phyloP scores from a whole-genome alignment of 441 rosid species.

The Brassica balearica region DNA sequence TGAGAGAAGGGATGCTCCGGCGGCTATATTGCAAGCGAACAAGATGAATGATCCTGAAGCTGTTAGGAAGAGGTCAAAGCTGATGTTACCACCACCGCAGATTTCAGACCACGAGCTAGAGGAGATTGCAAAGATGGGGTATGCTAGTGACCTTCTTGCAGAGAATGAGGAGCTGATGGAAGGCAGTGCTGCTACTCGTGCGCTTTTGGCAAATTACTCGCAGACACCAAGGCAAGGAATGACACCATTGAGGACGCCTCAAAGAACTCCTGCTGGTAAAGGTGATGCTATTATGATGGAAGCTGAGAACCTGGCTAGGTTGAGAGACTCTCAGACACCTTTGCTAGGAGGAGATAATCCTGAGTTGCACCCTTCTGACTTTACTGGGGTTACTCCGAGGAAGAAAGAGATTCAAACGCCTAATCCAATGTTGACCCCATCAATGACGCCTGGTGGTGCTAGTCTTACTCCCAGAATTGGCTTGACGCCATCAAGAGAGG shows the following conservation, averaged over 20 bases:
- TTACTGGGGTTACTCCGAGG: conserved; percentile 97
- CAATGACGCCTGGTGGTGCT: conserved; percentile 77
- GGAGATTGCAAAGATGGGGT: conserved; percentile 98
- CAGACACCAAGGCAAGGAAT: conserved; percentile 88
- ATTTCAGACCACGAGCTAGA: conserved; percentile 94
- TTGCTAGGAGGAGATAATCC: conserved; percentile 97
- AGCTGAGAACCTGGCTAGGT: conserved; percentile 92
- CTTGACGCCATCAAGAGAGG: conserved; percentile 93
- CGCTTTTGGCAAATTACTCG: conserved; percentile 94
- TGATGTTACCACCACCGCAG: conserved; percentile 98
- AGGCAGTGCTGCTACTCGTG: conserved; percentile 94
- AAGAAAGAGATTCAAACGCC: conserved; percentile 90
- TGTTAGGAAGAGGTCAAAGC: conserved; percentile 95
- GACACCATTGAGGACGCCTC: conserved; percentile 93
- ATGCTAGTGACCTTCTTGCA: conserved; percentile 88
- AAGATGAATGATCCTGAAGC: conserved; percentile 95
- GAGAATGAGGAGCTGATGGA: conserved; percentile 81
- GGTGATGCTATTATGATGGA: conserved; percentile 99
- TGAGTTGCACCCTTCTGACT: conserved; percentile 98
- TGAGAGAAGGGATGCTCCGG: conserved; percentile 93
- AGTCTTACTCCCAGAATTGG: conserved; percentile 87
- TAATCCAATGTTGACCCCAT: conserved; percentile 88
- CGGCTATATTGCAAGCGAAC: conserved; percentile 95
- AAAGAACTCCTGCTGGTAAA: conserved; percentile 96
- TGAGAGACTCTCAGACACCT: conserved; percentile 99